Base-by-base conservation (phyloP, 2,329 filamentous ascomycete genomes). In the Teratosphaeria pseudoeucalypti region DNA sequence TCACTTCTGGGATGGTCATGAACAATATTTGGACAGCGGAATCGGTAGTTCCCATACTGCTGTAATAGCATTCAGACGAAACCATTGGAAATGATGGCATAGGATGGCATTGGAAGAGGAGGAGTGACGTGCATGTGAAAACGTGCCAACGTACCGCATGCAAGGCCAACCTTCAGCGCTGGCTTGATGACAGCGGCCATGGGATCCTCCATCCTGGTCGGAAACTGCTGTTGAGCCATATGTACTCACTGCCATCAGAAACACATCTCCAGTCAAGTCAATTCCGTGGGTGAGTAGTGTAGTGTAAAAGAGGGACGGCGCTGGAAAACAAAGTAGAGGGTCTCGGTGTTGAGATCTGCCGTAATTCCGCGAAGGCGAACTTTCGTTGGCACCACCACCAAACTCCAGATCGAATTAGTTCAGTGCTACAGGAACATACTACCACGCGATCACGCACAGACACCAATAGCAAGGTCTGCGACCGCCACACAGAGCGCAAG, bases 101-200 rank as follows among this genome's bases (percentile, higher is more conserved):
- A 29, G n/a, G 14, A 4, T 14, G 12, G 14, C 19, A 5, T 32
- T 32, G 32, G 6, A 12, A 16, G 10, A 23, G 19, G 26, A 23
- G 16, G 32, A 23, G 2, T 16, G 9, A 56, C 32, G 1, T 14
- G 54, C 54, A 56, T 37, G 53, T 56, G 54, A 56, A 56, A 32
- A 29, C 5, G 56, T 43, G 11, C 53, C 52, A 3, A 66, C 69
- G 65, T 64, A 72, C 70, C 70, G 64, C 67, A 69, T 49, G 67
- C 68, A 54, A 65, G 63, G 39, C 72, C 72, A 16, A 72, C 66
- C 60, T 71, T 72, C 56, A 73, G 34, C 23, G 70, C 65, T 26
- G 71, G 67, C 54, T 61, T 66, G 11, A 73, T 52, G 29, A 68
- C 57, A 34, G 63, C 67, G 14, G 59, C 47, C n/a, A 67, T 56